Base-by-base conservation (phyloP, 768 basidiomycete species). In the Crucibulum laeve region DNA sequence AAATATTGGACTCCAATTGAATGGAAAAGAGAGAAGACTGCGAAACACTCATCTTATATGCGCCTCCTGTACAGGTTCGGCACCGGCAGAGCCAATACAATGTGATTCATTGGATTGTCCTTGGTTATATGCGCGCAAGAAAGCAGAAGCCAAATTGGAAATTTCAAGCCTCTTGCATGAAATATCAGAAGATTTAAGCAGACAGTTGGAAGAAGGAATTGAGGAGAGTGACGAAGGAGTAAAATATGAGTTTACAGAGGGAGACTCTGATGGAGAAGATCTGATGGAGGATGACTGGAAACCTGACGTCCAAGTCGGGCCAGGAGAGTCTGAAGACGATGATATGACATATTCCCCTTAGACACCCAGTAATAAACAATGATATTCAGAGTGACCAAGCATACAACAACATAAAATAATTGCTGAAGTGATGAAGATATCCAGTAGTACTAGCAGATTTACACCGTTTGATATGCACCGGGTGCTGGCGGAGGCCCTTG, bases 91-190 rank as follows among this genome's bases (percentile, higher is more conserved):
- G 44, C 71, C 74, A 0, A 75, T 83, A 36, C 60, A 74, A 25
- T 98, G 94, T 62, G 82, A 87, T 54, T 91, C 89, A 5, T 66
- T 89, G 36, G 92, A 96, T 56, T 98, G 94, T 58, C 77, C 84
- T 0, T 86, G 89, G 80, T 61, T 92, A 25, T 96, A 80, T 52
- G 76, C 83, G 23, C 70, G 90, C 25, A 77, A 74, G 47, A 82
- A 79, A 52, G 68, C 74, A 4, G 80, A 84, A 39, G 57, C 58
- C 19, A 66, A 64, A 42, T 51, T 65, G 35, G 66, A 67, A 25
- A 61, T 67, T 42, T 49, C 70, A 21, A 58, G 54, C 11, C 50
- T 61, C n/a, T 56, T 70, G 26, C 43, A 59, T 37, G 61, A 64
- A 25, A 42, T 69, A 14, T 49, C 63, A 14, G 56, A 66, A 30